phyloP scores from a whole-genome alignment of 768 basidiomycete species.

The Pholiota conissans region DNA sequence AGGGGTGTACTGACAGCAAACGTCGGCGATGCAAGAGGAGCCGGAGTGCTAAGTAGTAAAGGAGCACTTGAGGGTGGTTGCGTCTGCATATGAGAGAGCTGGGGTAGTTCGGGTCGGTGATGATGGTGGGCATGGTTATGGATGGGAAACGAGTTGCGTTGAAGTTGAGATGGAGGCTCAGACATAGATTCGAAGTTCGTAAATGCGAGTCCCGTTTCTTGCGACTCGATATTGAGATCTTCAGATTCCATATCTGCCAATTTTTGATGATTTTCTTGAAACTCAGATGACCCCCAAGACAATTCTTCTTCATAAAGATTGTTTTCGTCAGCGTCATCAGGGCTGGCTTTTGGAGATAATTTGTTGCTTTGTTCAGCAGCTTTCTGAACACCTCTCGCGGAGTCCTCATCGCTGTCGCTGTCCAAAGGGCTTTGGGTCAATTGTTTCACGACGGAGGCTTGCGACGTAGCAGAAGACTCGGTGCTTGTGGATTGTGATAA shows the following conservation, averaged over 20 bases:
- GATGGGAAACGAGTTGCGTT: conserved; percentile 12
- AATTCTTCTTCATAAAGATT: conserved; percentile 9
- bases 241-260: not conserved
- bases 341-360: not conserved
- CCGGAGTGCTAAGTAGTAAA: conserved; percentile 1
- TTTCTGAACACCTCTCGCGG: not conserved
- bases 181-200: conserved; percentile 10
- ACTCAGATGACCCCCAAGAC: not conserved
- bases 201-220: not conserved
- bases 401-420: not conserved
- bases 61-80: conserved; percentile 9
- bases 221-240: not conserved
- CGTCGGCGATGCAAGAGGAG: conserved; percentile 11
- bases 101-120: too few species aligned
- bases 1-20: conserved; percentile 24
- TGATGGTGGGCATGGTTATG: conserved; percentile 18
- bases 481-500: conserved; percentile 20
- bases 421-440: conserved; percentile 41
- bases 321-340: not conserved
- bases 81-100: not conserved
- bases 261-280: too few species aligned
- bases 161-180: conserved; percentile 24
- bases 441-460: conserved; percentile 46
- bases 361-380: not conserved
- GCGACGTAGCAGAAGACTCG: conserved; percentile 34